Percentiles rank a stretch among this genome's conserved stretches.
Evolutionary conservation across 2,329 filamentous ascomycete genomes (phyloP).

Genomic region (Didymella exigua): DNA sequence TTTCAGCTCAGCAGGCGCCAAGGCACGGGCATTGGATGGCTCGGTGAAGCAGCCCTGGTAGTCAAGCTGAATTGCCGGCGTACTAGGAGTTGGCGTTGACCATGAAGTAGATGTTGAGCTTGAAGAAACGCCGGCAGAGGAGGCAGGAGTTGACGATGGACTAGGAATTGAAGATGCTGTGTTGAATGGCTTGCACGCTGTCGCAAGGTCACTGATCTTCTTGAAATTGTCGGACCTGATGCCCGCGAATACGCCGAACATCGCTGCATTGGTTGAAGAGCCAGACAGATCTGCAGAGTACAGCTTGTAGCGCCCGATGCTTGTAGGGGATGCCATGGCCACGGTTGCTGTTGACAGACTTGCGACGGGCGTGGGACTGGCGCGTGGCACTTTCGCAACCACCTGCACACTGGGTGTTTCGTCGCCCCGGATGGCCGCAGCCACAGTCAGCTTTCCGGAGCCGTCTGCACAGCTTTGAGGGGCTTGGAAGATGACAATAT

Average conservation of each 20-base stretch:
- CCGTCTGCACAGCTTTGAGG: slow-evolving; percentile 61
- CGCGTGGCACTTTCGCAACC: slow-evolving; percentile 29
- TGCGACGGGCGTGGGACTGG: slow-evolving; percentile 31
- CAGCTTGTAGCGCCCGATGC: slow-evolving; percentile 32
- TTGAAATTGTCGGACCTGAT: slow-evolving; percentile 29
- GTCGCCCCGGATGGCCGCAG: slow-evolving; percentile 33
- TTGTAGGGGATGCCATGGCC: slow-evolving; percentile 33
- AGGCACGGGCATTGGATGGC: slow-evolving; percentile 18
- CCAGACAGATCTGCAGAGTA: slow-evolving; percentile 31
- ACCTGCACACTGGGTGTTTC: slow-evolving; percentile 25
- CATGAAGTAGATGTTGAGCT: slow-evolving; percentile 1
- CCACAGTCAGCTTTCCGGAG: slow-evolving; percentile 28
- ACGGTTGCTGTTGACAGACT: slow-evolving; percentile 28
- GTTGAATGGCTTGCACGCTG: slow-evolving; percentile 23
- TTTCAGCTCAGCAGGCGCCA: slow-evolving; percentile 16
- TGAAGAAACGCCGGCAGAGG: background rate
- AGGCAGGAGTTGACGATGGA: background rate
- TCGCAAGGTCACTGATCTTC: slow-evolving; percentile 18
- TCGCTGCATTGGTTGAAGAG: slow-evolving; percentile 20
- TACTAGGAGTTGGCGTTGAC: slow-evolving; percentile 4
- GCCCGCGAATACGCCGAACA: slow-evolving; percentile 31
- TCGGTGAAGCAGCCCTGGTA: slow-evolving; percentile 36
- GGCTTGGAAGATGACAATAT: slow-evolving; percentile 61
- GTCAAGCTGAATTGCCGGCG: slow-evolving; percentile 8
- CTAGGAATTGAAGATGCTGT: slow-evolving; percentile 6